Evolutionary conservation across 179 eudicot species (phyloP).

Genomic region (Sideroxylon spinosum): DNA sequence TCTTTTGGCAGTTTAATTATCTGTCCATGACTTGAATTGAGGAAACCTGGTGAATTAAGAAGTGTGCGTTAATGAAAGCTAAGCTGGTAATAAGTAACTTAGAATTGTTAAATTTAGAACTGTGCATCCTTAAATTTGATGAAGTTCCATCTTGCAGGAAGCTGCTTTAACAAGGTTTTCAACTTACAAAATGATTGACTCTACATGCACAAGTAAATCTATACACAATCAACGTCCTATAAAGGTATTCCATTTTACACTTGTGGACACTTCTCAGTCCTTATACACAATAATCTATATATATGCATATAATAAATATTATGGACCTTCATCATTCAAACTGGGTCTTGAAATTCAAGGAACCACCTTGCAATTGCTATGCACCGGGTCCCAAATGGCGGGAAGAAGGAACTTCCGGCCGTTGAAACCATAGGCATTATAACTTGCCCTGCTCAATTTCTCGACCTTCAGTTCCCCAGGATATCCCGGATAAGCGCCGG

Average conservation of each 20-base stretch:
- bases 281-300: background rate
- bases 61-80: too few species aligned
- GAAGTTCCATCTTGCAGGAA: conserved; percentile 49
- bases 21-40: background rate
- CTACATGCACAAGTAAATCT: too few species aligned
- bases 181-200: too few species aligned
- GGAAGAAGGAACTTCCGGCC: conserved; percentile 25
- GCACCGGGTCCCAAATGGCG: conserved; percentile 22
- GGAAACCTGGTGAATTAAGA: background rate
- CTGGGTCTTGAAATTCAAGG: conserved; percentile 7
- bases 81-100: background rate
- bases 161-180: conserved; percentile 82
- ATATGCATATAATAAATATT: background rate
- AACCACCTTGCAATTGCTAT: conserved; percentile 19
- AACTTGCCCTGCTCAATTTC: conserved; percentile 17
- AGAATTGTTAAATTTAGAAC: background rate
- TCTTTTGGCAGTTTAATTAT: background rate
- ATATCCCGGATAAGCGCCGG: conserved; percentile 28
- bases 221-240: too few species aligned
- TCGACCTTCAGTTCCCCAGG: conserved; percentile 23
- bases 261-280: too few species aligned
- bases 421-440: conserved; percentile 24
- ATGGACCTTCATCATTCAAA: background rate
- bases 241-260: too few species aligned
- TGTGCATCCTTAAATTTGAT: conserved; percentile 2